Base-by-base conservation (phyloP, 2,329 filamentous ascomycete genomes). In the Pseudophaeomoniella oleicola region DNA sequence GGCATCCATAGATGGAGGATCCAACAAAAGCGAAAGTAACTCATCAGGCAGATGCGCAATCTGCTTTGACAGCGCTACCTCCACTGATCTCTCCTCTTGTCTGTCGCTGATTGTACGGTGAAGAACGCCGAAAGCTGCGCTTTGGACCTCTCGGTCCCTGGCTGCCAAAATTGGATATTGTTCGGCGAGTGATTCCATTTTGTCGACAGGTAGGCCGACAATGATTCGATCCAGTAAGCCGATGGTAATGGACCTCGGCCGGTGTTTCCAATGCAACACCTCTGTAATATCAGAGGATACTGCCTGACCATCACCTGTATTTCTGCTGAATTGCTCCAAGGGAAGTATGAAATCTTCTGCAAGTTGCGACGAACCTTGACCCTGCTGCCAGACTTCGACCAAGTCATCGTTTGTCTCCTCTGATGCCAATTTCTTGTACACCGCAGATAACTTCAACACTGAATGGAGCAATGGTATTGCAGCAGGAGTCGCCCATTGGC, bases 321-420 rank as follows among this genome's bases (percentile, higher is more conserved):
- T 6, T 6, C 9, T 9, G 22, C 22, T 27, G 22, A 9, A n/a
- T n/a, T 27, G 22, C n/a, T n/a, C 9, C n/a, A 27, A n/a, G n/a
- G 22, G 22, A 9, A 9, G 9, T 9, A 27, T 27, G 22, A 27
- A n/a, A 27, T 27, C 22, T 27, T 6, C 22, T n/a, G 22, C 22
- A 27, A 27, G 22, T 27, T 27, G 6, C 6, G 22, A 27, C 6
- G 22, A 6, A 6, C 22, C 22, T n/a, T n/a, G 9, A 27, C n/a
- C 6, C 9, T 27, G 9, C n/a, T 27, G 22, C 50, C 88, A 70
- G 0, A 75, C 75, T 49, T 94, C 87, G 11, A 75, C 60, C 1
- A 94, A 67, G 52, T 96, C 88, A 43, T 96, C 88, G 43, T 94
- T 94, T 2, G 78, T 69, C 13, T 87, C 80, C n/a, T 27, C 22